phyloP scores from a whole-genome alignment of 495 filamentous ascomycete species.

The Aspergillus baeticus region DNA sequence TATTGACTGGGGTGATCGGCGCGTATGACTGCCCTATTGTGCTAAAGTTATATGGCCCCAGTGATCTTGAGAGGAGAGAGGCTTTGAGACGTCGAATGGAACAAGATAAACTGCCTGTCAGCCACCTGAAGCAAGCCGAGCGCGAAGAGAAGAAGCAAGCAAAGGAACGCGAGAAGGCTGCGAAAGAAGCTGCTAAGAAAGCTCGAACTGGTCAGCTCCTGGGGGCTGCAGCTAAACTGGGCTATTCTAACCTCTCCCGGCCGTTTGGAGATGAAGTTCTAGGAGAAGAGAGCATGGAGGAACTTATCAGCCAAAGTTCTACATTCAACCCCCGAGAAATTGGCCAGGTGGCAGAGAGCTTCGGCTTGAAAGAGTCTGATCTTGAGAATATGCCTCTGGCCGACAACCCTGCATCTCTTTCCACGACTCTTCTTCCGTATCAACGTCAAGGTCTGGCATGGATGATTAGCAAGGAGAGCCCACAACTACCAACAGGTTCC shows the following conservation, averaged over 20 bases:
- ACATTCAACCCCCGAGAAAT: slow-evolving; percentile 68
- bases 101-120: slow-evolving; percentile 56
- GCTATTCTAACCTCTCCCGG: slow-evolving; percentile 32
- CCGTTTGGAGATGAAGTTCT: slow-evolving; percentile 19
- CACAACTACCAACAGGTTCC: slow-evolving; percentile 62
- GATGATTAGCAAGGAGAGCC: slow-evolving; percentile 76
- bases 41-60: slow-evolving; percentile 66
- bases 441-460: slow-evolving; percentile 83
- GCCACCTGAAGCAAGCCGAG: slow-evolving; percentile 36
- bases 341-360: slow-evolving; percentile 65
- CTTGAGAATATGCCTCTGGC: slow-evolving; percentile 74
- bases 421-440: slow-evolving; percentile 72
- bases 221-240: slow-evolving; percentile 24
- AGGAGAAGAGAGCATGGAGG: slow-evolving; percentile 47
- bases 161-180: slow-evolving; percentile 42
- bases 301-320: slow-evolving; percentile 67
- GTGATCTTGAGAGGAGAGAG: slow-evolving; percentile 47
- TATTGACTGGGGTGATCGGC: slow-evolving; percentile 60
- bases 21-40: slow-evolving; percentile 69
- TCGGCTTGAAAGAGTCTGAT: slow-evolving; percentile 65
- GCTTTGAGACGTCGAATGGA: slow-evolving; percentile 61
- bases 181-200: slow-evolving; percentile 49
- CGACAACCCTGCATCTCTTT: slow-evolving; percentile 59
- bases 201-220: slow-evolving; percentile 37
- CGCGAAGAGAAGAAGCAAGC: slow-evolving; percentile 27